A percentile compares a stretch with the other conserved stretches of the same genome.
Evolutionary conservation across 352 stramenopile species (phyloP).

Genomic region (Pythium aphanidermatum): DNA sequence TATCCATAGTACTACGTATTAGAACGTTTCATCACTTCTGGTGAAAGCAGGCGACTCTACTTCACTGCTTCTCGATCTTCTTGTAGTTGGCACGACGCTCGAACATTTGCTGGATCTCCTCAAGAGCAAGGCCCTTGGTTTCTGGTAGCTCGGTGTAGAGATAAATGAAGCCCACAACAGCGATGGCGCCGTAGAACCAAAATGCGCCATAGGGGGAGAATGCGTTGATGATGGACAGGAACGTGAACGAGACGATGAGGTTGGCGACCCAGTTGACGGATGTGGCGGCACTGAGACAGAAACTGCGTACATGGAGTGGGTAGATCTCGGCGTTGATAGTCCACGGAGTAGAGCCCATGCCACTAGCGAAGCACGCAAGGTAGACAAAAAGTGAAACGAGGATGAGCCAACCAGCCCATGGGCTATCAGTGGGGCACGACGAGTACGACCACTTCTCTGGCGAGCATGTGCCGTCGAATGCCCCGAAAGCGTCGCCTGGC

Average conservation of each 20-base stretch:
- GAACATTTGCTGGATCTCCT: constrained; percentile 92
- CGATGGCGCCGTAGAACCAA: constrained; percentile 87
- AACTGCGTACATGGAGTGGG: constrained; percentile 78
- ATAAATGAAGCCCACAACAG: constrained; percentile 65
- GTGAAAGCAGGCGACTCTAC: neutral
- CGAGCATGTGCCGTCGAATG: constrained; percentile 15
- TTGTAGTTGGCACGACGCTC: constrained; percentile 29
- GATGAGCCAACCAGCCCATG: constrained; percentile 38
- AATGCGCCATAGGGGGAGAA: constrained; percentile 72
- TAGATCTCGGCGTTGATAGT: constrained; percentile 96
- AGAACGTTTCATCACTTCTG: constrained; percentile 15
- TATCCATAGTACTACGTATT: neutral
- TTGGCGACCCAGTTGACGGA: constrained; percentile 92
- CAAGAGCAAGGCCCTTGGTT: constrained; percentile 90
- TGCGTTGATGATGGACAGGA: constrained; percentile 84
- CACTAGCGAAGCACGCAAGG: constrained; percentile 68
- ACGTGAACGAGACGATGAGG: constrained; percentile 91
- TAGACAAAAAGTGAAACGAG: constrained; percentile 65
- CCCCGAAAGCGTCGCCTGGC: constrained; percentile 1
- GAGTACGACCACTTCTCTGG: constrained; percentile 31
- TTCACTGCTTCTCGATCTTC: constrained; percentile 29
- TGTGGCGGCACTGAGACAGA: constrained; percentile 84
- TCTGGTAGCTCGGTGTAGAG: constrained; percentile 84
- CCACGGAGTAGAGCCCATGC: constrained; percentile 90
- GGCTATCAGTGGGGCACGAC: constrained; percentile 44